These are phyloP conservation scores for Carex arenaria DNA, from an alignment of 202 grass and related monocot species.

Conservation along the genomic window DNA sequence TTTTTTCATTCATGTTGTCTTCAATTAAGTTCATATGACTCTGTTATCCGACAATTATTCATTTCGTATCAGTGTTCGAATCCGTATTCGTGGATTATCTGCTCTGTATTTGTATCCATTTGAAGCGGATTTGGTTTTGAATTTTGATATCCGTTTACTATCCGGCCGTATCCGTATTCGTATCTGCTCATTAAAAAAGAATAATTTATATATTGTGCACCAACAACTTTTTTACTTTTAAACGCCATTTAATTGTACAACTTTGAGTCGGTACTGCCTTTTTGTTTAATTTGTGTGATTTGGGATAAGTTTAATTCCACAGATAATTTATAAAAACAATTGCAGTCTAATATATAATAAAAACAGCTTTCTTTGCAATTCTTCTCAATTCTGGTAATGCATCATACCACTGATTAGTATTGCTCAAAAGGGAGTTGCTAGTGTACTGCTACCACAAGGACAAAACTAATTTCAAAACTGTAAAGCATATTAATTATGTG, in stretches of 20 bases:
- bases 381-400: not conserved
- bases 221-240: not conserved
- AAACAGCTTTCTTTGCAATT: not conserved
- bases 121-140: no score
- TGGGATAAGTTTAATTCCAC: not conserved
- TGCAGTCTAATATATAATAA: not conserved
- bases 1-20: no score
- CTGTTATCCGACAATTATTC: no score
- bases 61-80: no score
- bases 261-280: not conserved
- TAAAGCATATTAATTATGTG: not conserved
- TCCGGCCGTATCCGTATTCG: no score
- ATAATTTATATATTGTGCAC: slow-evolving; percentile 61
- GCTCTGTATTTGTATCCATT: no score
- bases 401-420: slow-evolving; percentile 18
- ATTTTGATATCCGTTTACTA: no score
- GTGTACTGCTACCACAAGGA: not conserved
- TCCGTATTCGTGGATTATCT: no score
- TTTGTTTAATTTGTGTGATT: not conserved
- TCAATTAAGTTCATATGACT: no score
- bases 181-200: no score
- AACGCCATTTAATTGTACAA: not conserved
- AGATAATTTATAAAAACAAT: not conserved
- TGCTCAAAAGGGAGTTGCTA: no score
- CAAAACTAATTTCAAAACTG: not conserved